phyloP scores from a whole-genome alignment of 2,329 filamentous ascomycete species.

The Colletotrichum sp. region DNA sequence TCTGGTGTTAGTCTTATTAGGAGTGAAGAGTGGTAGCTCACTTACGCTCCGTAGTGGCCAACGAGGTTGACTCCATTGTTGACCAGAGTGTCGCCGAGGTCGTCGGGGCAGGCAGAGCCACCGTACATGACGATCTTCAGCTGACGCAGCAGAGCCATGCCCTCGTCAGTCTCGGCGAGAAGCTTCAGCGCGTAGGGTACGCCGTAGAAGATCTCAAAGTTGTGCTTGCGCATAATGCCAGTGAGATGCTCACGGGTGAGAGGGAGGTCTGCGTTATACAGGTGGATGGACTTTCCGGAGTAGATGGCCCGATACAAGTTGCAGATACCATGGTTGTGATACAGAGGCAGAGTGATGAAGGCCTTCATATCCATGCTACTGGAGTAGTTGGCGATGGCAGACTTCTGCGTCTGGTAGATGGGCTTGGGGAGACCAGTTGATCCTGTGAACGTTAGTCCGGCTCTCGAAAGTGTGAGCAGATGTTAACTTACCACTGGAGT shows the following conservation, averaged over 20 bases:
- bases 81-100: conserved; percentile 58
- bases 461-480: background rate
- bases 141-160: conserved; percentile 48
- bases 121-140: conserved; percentile 61
- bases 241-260: conserved; percentile 55
- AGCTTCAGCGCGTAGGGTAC: conserved; percentile 71
- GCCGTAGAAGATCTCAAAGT: conserved; percentile 60
- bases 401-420: conserved; percentile 60
- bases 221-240: conserved; percentile 41
- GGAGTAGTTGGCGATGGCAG: conserved; percentile 52
- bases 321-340: conserved; percentile 63
- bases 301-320: conserved; percentile 58
- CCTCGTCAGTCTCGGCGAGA: conserved; percentile 60
- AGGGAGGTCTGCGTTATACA: conserved; percentile 60
- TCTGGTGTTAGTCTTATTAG: background rate
- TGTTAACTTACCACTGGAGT: conserved; percentile 32
- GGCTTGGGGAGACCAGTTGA: conserved; percentile 68
- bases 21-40: conserved; percentile 9
- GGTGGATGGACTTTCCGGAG: conserved; percentile 50
- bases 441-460: conserved; percentile 33
- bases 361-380: conserved; percentile 43
- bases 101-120: conserved; percentile 63
- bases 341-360: conserved; percentile 62
- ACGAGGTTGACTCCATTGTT: conserved; percentile 57
- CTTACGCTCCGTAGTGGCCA: conserved; percentile 60